Evolutionary conservation across 192 early-diverging fungal species (phyloP).

Genomic region (Haplosporangium gracile): DNA sequence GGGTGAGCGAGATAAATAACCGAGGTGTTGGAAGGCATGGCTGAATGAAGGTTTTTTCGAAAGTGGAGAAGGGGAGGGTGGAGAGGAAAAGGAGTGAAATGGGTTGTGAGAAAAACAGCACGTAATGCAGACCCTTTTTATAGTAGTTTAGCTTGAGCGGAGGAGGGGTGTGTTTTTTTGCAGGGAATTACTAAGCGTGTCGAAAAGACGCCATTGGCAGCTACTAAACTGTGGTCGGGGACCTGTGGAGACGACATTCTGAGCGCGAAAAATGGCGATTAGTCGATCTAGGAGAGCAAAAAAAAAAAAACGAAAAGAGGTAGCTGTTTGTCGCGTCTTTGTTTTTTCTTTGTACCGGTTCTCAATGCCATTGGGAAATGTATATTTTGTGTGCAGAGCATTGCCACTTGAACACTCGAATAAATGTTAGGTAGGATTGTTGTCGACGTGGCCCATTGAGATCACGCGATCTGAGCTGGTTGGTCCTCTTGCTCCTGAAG

Average conservation of each 20-base stretch:
- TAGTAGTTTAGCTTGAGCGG: neutral
- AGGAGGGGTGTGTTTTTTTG: neutral
- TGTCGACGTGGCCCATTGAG: too few species aligned
- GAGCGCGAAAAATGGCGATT: neutral
- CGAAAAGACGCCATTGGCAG: neutral
- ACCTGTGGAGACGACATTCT: neutral
- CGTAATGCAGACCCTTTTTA: neutral
- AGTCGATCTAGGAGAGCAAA: neutral
- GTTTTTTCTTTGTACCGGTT: neutral
- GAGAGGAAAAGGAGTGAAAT: neutral
- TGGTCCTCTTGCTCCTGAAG: too few species aligned
- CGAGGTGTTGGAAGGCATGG: constrained; percentile 60
- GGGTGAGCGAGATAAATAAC: constrained; percentile 61
- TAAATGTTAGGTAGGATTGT: too few species aligned
- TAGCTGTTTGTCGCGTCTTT: neutral
- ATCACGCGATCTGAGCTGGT: too few species aligned
- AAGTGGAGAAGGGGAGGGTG: neutral
- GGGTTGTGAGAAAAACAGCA: neutral
- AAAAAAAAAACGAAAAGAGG: neutral
- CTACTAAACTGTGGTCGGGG: neutral
- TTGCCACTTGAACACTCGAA: too few species aligned
- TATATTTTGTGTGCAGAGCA: too few species aligned
- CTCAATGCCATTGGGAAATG: too few species aligned
- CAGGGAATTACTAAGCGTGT: neutral
- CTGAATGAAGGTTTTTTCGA: neutral